These are phyloP conservation scores for Oryza meyeriana DNA, from an alignment of 176 grass and related monocot species.

Conservation along the genomic window DNA sequence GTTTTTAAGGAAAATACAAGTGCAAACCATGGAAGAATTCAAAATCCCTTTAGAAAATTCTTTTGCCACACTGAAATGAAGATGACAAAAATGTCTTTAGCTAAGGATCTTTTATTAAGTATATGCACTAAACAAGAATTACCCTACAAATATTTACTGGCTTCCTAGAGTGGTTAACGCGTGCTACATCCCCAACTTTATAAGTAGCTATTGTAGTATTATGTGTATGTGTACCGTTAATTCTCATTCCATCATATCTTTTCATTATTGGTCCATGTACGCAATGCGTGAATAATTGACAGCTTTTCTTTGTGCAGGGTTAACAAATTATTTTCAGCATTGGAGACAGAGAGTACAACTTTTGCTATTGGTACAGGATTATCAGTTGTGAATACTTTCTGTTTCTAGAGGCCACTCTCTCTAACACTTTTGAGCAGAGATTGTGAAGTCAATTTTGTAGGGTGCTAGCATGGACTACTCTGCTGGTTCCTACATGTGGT, in stretches of 20 bases:
- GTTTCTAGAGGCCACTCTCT: constrained; percentile 19
- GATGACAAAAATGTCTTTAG: neutral
- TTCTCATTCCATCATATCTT: constrained; percentile 13
- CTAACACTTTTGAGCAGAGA: constrained; percentile 15
- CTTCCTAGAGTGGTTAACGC: constrained; percentile 24
- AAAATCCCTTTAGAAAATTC: neutral
- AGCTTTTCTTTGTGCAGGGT: constrained; percentile 1
- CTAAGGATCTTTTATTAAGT: constrained; percentile 6
- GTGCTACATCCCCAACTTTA: neutral
- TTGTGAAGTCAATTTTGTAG: neutral
- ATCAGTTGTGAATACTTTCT: constrained; percentile 3
- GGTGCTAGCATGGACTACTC: constrained; percentile 40
- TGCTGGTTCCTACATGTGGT: constrained; percentile 45
- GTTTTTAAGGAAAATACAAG: neutral
- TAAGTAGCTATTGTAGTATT: neutral
- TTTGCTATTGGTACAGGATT: neutral
- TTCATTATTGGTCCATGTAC: constrained; percentile 13
- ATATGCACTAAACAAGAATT: neutral
- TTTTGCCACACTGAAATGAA: constrained; percentile 5
- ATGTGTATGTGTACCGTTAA: neutral
- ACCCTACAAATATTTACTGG: constrained; percentile 16
- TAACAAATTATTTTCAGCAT: neutral
- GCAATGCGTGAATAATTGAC: constrained; percentile 21
- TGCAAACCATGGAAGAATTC: neutral
- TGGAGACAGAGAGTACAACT: neutral